These are phyloP conservation scores for Eucalyptus camaldulensis DNA, from an alignment of 345 rosid genomes.

Conservation along the genomic window DNA sequence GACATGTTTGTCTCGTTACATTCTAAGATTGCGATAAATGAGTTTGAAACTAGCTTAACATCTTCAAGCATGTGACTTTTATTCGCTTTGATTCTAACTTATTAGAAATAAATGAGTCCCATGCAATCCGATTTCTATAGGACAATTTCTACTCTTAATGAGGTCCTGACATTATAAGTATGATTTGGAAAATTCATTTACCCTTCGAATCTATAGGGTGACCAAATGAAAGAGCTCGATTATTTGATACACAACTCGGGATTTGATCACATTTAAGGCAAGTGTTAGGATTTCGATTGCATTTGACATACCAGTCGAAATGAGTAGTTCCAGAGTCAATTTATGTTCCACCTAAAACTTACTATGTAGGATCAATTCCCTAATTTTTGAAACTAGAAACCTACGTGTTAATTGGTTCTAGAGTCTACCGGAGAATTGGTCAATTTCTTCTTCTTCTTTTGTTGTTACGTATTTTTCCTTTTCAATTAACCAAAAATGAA, in stretches of 20 bases:
- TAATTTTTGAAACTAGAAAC: fast-evolving
- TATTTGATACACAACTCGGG: fast-evolving
- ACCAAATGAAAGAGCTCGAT: fast-evolving
- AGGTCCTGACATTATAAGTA: neutral
- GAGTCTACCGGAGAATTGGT: fast-evolving
- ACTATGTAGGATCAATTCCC: fast-evolving
- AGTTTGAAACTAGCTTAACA: neutral
- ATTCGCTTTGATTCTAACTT: fast-evolving
- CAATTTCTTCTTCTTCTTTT: too few species aligned
- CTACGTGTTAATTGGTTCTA: fast-evolving
- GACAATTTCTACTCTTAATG: too few species aligned
- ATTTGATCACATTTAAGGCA: neutral
- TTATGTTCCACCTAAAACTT: fast-evolving
- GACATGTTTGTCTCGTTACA: neutral
- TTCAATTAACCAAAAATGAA: neutral
- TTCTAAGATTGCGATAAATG: neutral
- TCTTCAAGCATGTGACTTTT: neutral
- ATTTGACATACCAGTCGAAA: fast-evolving
- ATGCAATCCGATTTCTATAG: fast-evolving
- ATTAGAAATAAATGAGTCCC: neutral
- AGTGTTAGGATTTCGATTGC: too few species aligned
- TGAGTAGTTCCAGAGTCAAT: fast-evolving
- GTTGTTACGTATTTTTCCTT: too few species aligned
- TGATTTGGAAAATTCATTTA: fast-evolving
- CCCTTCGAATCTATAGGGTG: fast-evolving